Evolutionary conservation across 1,284 basidiomycete species (phyloP).

Genomic region (Uromyces viciae-fabae): DNA sequence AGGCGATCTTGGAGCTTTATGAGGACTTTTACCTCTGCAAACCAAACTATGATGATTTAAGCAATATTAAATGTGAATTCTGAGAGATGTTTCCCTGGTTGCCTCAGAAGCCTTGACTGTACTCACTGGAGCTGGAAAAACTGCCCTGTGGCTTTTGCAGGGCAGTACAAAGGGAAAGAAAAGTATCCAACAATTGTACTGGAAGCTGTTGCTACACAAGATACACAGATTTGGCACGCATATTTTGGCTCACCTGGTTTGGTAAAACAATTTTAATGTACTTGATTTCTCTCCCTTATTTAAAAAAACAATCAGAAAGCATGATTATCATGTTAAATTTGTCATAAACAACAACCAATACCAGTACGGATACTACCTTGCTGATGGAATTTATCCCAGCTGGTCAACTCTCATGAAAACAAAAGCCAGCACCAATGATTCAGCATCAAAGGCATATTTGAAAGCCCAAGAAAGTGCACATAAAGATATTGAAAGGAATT

Average conservation of each 20-base stretch:
- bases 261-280: slow-evolving; percentile 22
- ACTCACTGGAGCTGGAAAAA: slow-evolving; percentile 34
- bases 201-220: slow-evolving; percentile 5
- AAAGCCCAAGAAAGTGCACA: not conserved
- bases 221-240: slow-evolving; percentile 2
- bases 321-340: not conserved
- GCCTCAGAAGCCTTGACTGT: slow-evolving; percentile 10
- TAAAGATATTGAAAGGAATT: not conserved
- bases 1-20: not conserved
- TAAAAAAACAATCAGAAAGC: not conserved
- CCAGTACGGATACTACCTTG: slow-evolving; percentile 28
- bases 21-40: not conserved
- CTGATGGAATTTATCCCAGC: not conserved
- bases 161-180: too few relatives aligned
- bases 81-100: slow-evolving; percentile 7
- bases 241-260: slow-evolving; percentile 28
- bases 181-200: slow-evolving; percentile 19
- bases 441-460: not conserved
- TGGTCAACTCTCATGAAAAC: not conserved
- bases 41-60: not conserved
- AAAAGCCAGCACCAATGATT: not conserved
- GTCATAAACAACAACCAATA: slow-evolving; percentile 13
- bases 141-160: slow-evolving; percentile 1
- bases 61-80: not conserved
- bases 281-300: not conserved